Evolutionary conservation across 2,329 filamentous ascomycete species (phyloP).

Genomic region (Ophiosphaerella korrae): DNA sequence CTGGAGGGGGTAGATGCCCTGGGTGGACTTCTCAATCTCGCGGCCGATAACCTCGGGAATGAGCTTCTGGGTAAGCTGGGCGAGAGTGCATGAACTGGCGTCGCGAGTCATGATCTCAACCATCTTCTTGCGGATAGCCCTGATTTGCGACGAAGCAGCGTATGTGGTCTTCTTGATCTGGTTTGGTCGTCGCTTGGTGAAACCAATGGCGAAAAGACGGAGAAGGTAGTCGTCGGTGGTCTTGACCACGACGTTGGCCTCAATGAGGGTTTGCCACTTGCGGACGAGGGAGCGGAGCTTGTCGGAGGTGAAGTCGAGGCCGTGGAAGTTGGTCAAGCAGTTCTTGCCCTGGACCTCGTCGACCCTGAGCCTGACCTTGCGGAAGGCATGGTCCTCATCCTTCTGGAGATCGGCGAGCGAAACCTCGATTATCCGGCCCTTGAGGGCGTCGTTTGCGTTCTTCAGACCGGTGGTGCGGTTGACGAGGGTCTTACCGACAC

Average conservation of each 20-base stretch:
- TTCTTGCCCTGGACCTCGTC: slow-evolving; percentile 99
- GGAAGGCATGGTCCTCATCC: slow-evolving; percentile 99
- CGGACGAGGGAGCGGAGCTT: slow-evolving; percentile 98
- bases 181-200: slow-evolving; percentile 99
- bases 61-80: slow-evolving; percentile 96
- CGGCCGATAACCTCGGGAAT: slow-evolving; percentile 99
- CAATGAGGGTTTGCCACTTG: slow-evolving; percentile 99
- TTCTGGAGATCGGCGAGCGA: slow-evolving; percentile 99
- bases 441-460: slow-evolving; percentile 99
- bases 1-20: slow-evolving; percentile 99
- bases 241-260: slow-evolving; percentile 99
- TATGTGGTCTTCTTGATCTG: slow-evolving; percentile 99
- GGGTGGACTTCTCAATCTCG: slow-evolving; percentile 99
- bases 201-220: slow-evolving; percentile 97
- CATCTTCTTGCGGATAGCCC: slow-evolving; percentile 99
- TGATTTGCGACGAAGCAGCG: slow-evolving; percentile 94
- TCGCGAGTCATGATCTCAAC: slow-evolving; percentile 97
- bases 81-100: slow-evolving; percentile 90
- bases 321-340: slow-evolving; percentile 99
- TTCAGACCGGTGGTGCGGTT: slow-evolving; percentile 99
- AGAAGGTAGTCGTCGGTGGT: slow-evolving; percentile 99
- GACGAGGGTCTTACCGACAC: slow-evolving; percentile 99
- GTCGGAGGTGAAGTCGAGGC: slow-evolving; percentile 99
- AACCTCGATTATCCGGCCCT: slow-evolving; percentile 98
- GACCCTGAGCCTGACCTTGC: slow-evolving; percentile 98